A percentile compares a stretch with the other conserved stretches of the same genome.
Evolutionary conservation across 176 grass and related monocot genomes (phyloP).

Genomic region (Cenchrus purpureus): DNA sequence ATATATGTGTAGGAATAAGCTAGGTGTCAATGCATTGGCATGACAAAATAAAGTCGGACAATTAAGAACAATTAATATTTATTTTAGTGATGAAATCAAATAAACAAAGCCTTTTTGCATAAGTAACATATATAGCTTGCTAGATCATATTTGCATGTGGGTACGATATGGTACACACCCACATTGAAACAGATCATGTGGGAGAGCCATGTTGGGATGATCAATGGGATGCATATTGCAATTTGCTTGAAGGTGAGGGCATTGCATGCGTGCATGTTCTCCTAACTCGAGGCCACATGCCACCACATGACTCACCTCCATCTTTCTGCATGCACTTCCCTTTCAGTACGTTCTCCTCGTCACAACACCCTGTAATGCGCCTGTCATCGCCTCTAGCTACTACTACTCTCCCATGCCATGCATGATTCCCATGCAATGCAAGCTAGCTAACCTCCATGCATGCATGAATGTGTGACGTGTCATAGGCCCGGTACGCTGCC

Average conservation of each 20-base stretch:
- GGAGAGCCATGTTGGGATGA: conserved; percentile 10
- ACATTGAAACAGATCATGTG: not conserved
- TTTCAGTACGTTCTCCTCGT: conserved; percentile 37
- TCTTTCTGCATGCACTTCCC: not conserved
- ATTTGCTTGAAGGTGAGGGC: conserved; percentile 46
- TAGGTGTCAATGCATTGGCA: conserved; percentile 45
- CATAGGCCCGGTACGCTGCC: not conserved
- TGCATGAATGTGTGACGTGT: conserved; percentile 21
- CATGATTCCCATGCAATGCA: not conserved
- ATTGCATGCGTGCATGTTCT: conserved; percentile 39
- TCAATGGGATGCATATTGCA: conserved; percentile 16
- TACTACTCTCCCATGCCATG: not conserved
- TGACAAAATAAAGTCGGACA: not conserved
- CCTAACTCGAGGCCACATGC: conserved; percentile 52
- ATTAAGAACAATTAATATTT: not conserved
- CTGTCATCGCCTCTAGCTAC: not conserved
- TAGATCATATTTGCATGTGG: conserved; percentile 34
- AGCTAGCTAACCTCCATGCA: not conserved
- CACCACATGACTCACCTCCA: conserved; percentile 37
- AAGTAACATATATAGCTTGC: not conserved
- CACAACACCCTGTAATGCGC: conserved; percentile 49
- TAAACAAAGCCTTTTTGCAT: not conserved
- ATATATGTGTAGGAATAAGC: conserved; percentile 30
- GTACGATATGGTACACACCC: conserved; percentile 10
- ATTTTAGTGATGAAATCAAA: conserved; percentile 10